These are phyloP conservation scores for Galium porrigens DNA, from an alignment of 305 asterid species.

Conservation along the genomic window DNA sequence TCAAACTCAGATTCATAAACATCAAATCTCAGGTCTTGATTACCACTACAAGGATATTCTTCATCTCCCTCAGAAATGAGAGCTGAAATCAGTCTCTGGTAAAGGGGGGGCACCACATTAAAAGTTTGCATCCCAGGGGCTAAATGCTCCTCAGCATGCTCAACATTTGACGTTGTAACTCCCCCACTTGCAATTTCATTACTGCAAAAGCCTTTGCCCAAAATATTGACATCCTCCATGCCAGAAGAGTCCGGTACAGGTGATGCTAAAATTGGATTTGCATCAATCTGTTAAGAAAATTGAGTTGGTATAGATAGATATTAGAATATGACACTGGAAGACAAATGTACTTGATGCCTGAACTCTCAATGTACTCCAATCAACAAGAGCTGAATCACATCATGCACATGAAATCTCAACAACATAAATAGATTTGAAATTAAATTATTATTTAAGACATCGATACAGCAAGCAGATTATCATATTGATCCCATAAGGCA, in stretches of 20 bases:
- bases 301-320: constrained; percentile 2
- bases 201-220: constrained; percentile 30
- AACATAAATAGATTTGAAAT: neutral
- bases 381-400: neutral
- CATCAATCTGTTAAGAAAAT: constrained; percentile 32
- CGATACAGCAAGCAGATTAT: neutral
- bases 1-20: constrained; percentile 38
- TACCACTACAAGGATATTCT: constrained; percentile 28
- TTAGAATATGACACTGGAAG: neutral
- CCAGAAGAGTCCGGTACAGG: constrained; percentile 34
- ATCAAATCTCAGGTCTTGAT: constrained; percentile 37
- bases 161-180: constrained; percentile 35
- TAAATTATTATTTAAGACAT: neutral
- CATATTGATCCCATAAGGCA: neutral
- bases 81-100: constrained; percentile 74
- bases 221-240: constrained; percentile 33
- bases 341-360: neutral
- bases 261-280: constrained; percentile 27
- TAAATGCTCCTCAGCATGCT: constrained; percentile 33
- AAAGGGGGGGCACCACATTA: constrained; percentile 44
- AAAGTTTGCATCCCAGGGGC: constrained; percentile 33
- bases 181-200: constrained; percentile 42
- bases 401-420: neutral
- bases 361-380: neutral
- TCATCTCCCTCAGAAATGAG: constrained; percentile 63